Conservation (phyloP, 495 filamentous ascomycete genomes). For the Recurvomyces mirabilis region DNA sequence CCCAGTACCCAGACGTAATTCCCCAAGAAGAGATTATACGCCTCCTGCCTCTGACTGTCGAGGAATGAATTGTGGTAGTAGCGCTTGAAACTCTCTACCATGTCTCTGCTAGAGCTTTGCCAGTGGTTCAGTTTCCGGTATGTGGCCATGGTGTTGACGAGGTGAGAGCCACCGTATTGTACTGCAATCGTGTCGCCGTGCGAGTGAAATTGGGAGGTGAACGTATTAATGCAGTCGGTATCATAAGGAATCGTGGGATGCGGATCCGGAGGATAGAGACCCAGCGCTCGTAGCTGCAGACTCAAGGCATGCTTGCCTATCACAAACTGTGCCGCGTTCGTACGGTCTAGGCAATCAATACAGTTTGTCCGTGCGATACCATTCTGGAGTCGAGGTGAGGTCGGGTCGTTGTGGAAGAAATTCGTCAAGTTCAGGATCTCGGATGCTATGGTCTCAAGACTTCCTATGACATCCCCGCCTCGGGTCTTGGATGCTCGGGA, state of each 20-base stretch:
- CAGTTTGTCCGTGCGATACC: constrained; percentile 93
- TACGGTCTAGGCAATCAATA: constrained; percentile 92
- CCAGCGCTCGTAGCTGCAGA: constrained; percentile 84
- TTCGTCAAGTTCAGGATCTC: constrained; percentile 73
- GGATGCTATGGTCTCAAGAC: constrained; percentile 77
- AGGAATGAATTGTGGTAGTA: constrained; percentile 99
- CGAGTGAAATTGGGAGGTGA: constrained; percentile 95
- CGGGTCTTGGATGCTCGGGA: constrained; percentile 84
- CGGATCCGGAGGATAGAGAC: constrained; percentile 71
- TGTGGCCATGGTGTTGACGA: constrained; percentile 98
- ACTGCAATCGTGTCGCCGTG: constrained; percentile 96
- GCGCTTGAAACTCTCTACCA: constrained; percentile 98
- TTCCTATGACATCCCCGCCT: constrained; percentile 92
- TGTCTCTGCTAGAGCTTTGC: constrained; percentile 93
- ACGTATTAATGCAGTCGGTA: constrained; percentile 86
- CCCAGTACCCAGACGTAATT: constrained; percentile 90
- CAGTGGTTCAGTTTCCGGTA: constrained; percentile 98
- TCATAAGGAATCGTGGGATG: constrained; percentile 81
- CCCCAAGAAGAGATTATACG: constrained; percentile 93
- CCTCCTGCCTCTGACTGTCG: constrained; percentile 90
- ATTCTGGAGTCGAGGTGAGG: constrained; percentile 65
- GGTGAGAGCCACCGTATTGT: constrained; percentile 92
- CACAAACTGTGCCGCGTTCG: constrained; percentile 95
- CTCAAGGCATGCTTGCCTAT: constrained; percentile 93
- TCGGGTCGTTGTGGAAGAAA: constrained; percentile 86